phyloP scores from a whole-genome alignment of 352 stramenopile genomes.

The Globisporangium camurandrum region DNA sequence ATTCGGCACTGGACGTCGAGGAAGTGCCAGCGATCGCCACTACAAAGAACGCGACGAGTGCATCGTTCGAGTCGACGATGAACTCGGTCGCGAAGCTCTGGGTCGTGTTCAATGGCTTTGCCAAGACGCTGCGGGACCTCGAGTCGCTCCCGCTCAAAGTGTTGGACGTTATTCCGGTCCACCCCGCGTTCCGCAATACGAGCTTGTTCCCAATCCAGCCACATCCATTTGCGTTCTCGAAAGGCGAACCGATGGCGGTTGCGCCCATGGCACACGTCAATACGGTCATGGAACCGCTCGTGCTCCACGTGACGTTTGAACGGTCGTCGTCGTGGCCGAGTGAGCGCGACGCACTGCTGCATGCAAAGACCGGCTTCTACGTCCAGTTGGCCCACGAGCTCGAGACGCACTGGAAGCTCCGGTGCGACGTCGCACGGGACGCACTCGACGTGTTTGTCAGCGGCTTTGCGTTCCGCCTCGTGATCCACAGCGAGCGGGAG shows the following conservation, averaged over 20 bases:
- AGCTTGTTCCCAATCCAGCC: slow-evolving; percentile 75
- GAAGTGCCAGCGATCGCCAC: slow-evolving; percentile 21
- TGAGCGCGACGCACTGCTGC: slow-evolving; percentile 63
- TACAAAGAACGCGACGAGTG: slow-evolving; percentile 29
- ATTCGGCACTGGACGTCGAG: slow-evolving; percentile 58
- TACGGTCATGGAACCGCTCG: slow-evolving; percentile 67
- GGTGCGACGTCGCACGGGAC: slow-evolving; percentile 67
- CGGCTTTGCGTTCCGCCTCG: slow-evolving; percentile 78
- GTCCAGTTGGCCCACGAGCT: slow-evolving; percentile 82
- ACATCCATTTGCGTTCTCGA: slow-evolving; percentile 82
- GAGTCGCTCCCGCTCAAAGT: slow-evolving; percentile 84
- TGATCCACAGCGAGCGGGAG: slow-evolving; percentile 79
- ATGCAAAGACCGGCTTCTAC: slow-evolving; percentile 87
- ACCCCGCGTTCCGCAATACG: slow-evolving; percentile 82
- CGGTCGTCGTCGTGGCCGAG: slow-evolving; percentile 82
- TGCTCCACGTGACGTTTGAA: slow-evolving; percentile 77
- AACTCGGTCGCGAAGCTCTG: slow-evolving; percentile 69
- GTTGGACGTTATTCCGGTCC: slow-evolving; percentile 66
- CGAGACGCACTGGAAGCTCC: slow-evolving; percentile 42
- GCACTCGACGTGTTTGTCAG: slow-evolving; percentile 76
- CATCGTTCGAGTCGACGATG: slow-evolving; percentile 69
- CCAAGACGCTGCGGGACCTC: slow-evolving; percentile 64
- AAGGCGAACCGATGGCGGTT: slow-evolving; percentile 48
- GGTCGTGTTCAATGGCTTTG: slow-evolving; percentile 76
- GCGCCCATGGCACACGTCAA: slow-evolving; percentile 53